Evolutionary conservation across 2,329 filamentous ascomycete species (phyloP).

Genomic region (Trichoderma koningii): DNA sequence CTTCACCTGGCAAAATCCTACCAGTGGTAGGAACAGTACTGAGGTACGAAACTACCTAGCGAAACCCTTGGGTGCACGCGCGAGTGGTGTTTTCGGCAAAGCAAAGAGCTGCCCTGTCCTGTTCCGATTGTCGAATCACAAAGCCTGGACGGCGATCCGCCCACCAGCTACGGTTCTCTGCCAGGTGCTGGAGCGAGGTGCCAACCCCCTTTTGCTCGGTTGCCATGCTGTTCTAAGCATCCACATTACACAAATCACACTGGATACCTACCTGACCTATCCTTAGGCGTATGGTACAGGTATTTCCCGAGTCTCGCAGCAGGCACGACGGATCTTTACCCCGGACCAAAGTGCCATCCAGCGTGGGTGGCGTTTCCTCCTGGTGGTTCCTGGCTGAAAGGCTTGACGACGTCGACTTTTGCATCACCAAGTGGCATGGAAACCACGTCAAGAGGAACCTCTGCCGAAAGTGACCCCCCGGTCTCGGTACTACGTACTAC

Average conservation of each 20-base stretch:
- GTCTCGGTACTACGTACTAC: slow-evolving; percentile 26
- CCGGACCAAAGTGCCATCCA: slow-evolving; percentile 8
- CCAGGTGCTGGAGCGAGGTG: slow-evolving; percentile 9
- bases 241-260: slow-evolving; percentile 13
- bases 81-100: slow-evolving; percentile 6
- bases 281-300: not conserved
- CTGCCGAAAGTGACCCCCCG: slow-evolving; percentile 14
- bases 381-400: slow-evolving; percentile 8
- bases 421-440: slow-evolving; percentile 8
- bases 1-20: slow-evolving; percentile 14
- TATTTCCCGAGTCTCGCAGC: slow-evolving; percentile 10
- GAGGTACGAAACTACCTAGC: slow-evolving; percentile 15
- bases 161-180: slow-evolving; percentile 9
- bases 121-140: slow-evolving; percentile 27
- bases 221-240: slow-evolving; percentile 18
- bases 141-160: slow-evolving; percentile 22
- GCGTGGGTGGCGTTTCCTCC: slow-evolving; percentile 16
- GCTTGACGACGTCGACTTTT: not conserved
- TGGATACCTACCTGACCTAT: not conserved
- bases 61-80: slow-evolving; percentile 14
- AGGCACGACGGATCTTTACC: slow-evolving; percentile 9
- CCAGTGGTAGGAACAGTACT: not conserved
- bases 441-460: slow-evolving; percentile 3
- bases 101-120: not conserved
- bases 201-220: slow-evolving; percentile 15